Evolutionary conservation across 306 rosid species (phyloP), one percentile per base, ranked within the genome.

Genomic region (Purshia tridentata): DNA sequence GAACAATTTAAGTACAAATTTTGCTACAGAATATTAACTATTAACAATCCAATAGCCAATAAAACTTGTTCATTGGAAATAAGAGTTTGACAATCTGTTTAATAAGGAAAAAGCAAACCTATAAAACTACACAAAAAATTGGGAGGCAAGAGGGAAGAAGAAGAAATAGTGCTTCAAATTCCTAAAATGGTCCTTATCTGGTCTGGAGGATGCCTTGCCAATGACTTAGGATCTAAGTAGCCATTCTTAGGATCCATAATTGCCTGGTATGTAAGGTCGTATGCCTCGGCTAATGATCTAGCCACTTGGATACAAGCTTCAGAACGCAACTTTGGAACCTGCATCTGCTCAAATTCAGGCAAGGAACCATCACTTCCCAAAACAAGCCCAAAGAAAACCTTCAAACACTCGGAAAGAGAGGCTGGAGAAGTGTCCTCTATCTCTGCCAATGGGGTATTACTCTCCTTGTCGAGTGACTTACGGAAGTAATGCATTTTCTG

Each of bases 101-200:
- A 0, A 22, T 5, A 12, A 18, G 39, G 42, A 20, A 40, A 13
- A 55, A 18, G 23, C 10, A 39, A 41, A 39, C n/a, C 23, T 53
- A 49, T 67, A 11, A 11, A 41, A 52, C 35, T 20, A 69, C 40
- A 62, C 12, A 14, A 10, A 55, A 50, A 40, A 19, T 52, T n/a
- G 62, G 16, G 47, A 52, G 37, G 46, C 68, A 47, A 58, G 54
- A 29, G 57, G 40, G 81, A 20, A 72, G 72, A 64, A 23, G 51
- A 71, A 55, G 42, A 14, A 45, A 51, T 45, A n/a, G 44, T 56
- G 54, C 77, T 59, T 86, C 80, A 93, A 79, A 94, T 89, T 72
- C 99, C 99, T 77, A 94, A 74, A 62, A 94, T 94, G 82, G 97
- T 94, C 88, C 95, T 91, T 75, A 94, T 94, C 90, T 94, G 99